These are phyloP conservation scores for Blastomyces silverae DNA, from an alignment of 2,329 filamentous ascomycete species.

Conservation along the genomic window DNA sequence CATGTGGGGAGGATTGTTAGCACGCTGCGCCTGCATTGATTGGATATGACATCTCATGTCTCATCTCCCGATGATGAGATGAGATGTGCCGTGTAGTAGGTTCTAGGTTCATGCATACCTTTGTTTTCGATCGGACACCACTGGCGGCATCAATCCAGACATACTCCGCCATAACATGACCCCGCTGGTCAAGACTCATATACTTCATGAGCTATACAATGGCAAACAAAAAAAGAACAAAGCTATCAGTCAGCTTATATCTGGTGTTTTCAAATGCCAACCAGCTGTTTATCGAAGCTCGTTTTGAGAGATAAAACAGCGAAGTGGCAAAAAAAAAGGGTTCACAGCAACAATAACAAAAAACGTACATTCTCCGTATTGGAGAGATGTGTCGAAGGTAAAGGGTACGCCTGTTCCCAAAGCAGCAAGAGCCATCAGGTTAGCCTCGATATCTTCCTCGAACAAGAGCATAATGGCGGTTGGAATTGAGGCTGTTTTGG, in stretches of 20 bases:
- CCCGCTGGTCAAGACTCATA: constrained; percentile 82
- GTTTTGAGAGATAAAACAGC: neutral
- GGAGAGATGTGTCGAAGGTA: constrained; percentile 41
- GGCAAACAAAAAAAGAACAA: constrained; percentile 18
- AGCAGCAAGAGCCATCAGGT: neutral
- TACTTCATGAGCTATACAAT: constrained; percentile 56
- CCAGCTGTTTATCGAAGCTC: too few species aligned
- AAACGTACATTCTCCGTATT: constrained; percentile 44
- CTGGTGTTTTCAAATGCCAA: neutral
- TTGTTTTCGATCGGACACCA: constrained; percentile 87
- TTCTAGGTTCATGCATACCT: constrained; percentile 56
- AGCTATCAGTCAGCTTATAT: constrained; percentile 13
- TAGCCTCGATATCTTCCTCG: neutral
- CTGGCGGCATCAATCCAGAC: constrained; percentile 87
- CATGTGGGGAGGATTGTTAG: constrained; percentile 15
- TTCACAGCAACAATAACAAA: constrained; percentile 6
- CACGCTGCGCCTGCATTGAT: constrained; percentile 8
- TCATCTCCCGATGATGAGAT: too few species aligned
- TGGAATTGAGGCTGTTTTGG: too few species aligned
- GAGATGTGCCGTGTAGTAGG: constrained; percentile 14
- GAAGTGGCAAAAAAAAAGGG: neutral
- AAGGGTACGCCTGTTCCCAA: constrained; percentile 32
- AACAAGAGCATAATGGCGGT: too few species aligned
- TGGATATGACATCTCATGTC: too few species aligned
- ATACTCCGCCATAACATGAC: constrained; percentile 86